phyloP scores from a whole-genome alignment of 139 green algal genomes.

The Chlorella sp. region DNA sequence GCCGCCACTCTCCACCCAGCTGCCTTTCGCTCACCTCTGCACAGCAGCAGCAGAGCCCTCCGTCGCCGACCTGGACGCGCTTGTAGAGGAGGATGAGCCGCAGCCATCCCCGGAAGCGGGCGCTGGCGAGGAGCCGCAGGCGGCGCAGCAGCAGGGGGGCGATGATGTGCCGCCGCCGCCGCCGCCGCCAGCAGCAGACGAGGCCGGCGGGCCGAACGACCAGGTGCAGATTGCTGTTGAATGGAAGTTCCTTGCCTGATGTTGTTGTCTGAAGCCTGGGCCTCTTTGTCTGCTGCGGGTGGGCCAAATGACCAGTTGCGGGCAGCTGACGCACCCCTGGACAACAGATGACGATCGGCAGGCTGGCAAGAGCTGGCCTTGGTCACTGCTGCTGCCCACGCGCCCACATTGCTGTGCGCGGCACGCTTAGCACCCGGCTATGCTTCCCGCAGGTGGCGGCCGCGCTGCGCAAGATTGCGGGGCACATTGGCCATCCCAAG shows the following conservation, averaged over 20 bases:
- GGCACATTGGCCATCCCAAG: conserved; percentile 66
- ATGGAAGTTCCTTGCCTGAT: too few relatives aligned
- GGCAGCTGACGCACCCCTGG: too few relatives aligned
- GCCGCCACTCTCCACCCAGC: neutral
- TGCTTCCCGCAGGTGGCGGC: too few relatives aligned
- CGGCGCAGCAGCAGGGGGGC: neutral
- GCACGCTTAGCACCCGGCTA: too few relatives aligned
- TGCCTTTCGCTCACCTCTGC: too few relatives aligned
- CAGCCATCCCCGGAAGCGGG: neutral
- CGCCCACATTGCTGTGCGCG: too few relatives aligned
- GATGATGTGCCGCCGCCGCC: neutral
- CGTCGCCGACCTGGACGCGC: conserved; percentile 9
- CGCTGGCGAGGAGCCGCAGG: neutral
- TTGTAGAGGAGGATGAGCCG: neutral
- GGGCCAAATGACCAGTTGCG: too few relatives aligned
- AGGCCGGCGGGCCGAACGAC: neutral
- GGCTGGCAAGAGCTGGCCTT: too few relatives aligned
- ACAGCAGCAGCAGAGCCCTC: neutral
- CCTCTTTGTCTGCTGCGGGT: too few relatives aligned
- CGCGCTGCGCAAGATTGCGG: conserved; percentile 64
- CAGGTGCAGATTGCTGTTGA: neutral
- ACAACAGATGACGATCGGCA: too few relatives aligned
- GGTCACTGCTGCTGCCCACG: too few relatives aligned
- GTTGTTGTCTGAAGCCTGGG: too few relatives aligned
- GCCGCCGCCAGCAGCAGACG: neutral